Base-by-base conservation (phyloP, 139 green algal species). In the Volvox reticuliferus region DNA sequence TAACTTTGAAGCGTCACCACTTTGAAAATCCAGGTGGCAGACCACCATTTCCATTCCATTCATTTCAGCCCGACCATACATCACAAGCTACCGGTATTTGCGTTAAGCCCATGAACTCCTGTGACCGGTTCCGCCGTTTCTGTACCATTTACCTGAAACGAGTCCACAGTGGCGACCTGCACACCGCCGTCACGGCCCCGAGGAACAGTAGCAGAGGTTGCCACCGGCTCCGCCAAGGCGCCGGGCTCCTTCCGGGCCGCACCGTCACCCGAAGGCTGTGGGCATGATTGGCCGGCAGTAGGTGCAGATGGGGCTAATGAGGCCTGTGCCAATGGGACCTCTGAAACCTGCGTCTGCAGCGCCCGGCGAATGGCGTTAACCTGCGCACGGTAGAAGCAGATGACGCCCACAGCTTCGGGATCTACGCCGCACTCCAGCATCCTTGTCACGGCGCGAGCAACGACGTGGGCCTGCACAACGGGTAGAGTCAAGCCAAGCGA, bases 321-420 rank as follows among this genome's bases (percentile, higher is more conserved):
- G 30, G 36, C 76, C 28, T 17, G 20, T 13, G 79, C 5, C 71
- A 1, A 67, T 76, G 67, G 24, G 26, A 0, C 19, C 79, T 65
- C 91, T 76, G 75, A 78, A 36, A 93, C 79, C 68, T 94, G 67
- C 21, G 44, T 24, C 69, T 89, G 85, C 69, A 89, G 85, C 37
- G 69, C 44, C 16, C 85, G 16, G 32, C 69, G 68, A n/a, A 84
- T 77, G 44, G 65, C 26, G n/a, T 1, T 12, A 26, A 95, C 96
- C 88, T 98, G 97, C 1, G 93, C 96, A 36, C 92, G 92, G 95
- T 95, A 98, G 93, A 98, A 97, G 94, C 94, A 97, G 86, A 99
- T 99, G 44, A 98, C 94, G 19, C 97, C 97, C 14, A 97, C 89
- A 18, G 83, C 73, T 6, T 44, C 73, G 0, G 90, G 82, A 12